Conservation (phyloP, 208 protist genomes). For the Blechomonas ayalai region DNA sequence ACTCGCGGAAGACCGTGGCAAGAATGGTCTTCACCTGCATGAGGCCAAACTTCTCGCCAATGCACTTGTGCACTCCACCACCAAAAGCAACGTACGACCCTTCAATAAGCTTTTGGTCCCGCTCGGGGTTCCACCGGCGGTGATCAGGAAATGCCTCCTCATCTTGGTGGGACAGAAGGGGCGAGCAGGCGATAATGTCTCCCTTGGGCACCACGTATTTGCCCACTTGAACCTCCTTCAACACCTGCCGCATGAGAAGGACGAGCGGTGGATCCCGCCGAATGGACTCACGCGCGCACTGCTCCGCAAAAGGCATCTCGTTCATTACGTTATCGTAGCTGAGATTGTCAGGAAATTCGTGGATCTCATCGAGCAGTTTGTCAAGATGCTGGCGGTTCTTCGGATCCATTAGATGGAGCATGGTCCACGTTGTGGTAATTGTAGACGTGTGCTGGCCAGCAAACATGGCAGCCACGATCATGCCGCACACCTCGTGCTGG, state of each 20-base stretch:
- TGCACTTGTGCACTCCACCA: conserved; percentile 87
- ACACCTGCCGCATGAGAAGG: conserved; percentile 90
- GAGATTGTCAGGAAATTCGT: conserved; percentile 73
- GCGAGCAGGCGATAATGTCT: conserved; percentile 82
- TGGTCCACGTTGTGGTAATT: conserved; percentile 88
- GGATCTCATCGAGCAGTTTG: conserved; percentile 58
- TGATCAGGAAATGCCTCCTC: conserved; percentile 81
- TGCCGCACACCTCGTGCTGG: conserved; percentile 87
- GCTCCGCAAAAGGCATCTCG: conserved; percentile 85
- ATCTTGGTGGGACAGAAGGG: conserved; percentile 71
- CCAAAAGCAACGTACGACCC: conserved; percentile 85
- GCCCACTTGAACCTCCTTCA: conserved; percentile 63
- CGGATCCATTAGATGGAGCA: conserved; percentile 71
- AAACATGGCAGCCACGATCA: conserved; percentile 91
- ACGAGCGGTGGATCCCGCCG: conserved; percentile 89
- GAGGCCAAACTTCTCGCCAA: conserved; percentile 91
- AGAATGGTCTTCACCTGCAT: conserved; percentile 92
- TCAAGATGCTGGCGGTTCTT: conserved; percentile 55
- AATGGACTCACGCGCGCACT: conserved; percentile 84
- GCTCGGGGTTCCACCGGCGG: conserved; percentile 78
- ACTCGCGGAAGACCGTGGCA: conserved; percentile 75
- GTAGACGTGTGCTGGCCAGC: conserved; percentile 91
- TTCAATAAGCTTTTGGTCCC: conserved; percentile 71
- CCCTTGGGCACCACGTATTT: conserved; percentile 84
- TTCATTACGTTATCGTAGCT: conserved; percentile 88